These are phyloP conservation scores for Avena insularis DNA, from an alignment of 176 grass and related monocot species.

Conservation along the genomic window DNA sequence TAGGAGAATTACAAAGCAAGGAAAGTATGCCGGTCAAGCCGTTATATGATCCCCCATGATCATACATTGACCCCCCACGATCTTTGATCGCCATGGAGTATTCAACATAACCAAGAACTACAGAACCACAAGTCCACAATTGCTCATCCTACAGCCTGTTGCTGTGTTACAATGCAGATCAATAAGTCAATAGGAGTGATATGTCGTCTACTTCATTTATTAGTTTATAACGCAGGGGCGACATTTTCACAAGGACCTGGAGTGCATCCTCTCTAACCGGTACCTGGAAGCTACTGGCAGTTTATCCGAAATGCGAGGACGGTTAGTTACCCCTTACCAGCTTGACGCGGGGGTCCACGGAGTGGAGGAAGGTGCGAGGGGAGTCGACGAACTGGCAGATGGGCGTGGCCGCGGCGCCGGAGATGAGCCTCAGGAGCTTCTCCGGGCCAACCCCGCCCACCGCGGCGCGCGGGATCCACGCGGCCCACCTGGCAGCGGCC, in stretches of 20 bases:
- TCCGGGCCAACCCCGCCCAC: constrained; percentile 52
- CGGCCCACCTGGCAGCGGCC: constrained; percentile 46
- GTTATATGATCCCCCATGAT: background rate
- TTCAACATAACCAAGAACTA: background rate
- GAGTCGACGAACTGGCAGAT: constrained; percentile 90
- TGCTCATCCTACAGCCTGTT: background rate
- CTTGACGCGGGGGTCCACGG: constrained; percentile 88
- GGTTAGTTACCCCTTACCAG: constrained; percentile 56
- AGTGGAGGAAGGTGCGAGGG: constrained; percentile 92
- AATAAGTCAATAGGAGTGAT: background rate
- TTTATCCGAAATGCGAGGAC: background rate
- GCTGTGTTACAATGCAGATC: background rate
- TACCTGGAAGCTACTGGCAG: background rate
- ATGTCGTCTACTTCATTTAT: background rate
- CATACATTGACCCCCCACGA: background rate
- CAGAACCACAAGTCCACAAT: background rate
- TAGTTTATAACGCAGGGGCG: background rate
- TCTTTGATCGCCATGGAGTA: background rate
- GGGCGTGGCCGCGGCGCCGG: constrained; percentile 81
- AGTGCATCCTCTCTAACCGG: background rate
- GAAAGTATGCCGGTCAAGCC: background rate
- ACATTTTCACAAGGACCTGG: constrained; percentile 18
- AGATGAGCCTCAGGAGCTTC: constrained; percentile 80
- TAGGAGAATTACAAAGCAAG: background rate
- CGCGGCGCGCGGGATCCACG: constrained; percentile 71